These are phyloP conservation scores for Pichia phayaonensis DNA, from an alignment of 805 yeast genomes.

Conservation along the genomic window DNA sequence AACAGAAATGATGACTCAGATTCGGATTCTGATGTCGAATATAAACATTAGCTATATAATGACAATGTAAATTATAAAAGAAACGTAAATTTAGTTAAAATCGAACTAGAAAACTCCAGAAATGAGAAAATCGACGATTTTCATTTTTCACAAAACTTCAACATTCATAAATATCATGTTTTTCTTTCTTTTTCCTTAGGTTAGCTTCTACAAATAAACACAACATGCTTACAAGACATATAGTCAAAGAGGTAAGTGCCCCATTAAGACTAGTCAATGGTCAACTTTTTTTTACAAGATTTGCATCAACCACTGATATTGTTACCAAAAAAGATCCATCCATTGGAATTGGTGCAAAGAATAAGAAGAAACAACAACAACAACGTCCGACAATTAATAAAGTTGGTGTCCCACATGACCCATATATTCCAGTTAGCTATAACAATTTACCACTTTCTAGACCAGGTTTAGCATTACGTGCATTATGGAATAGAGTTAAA, in stretches of 20 bases:
- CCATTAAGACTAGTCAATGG: neutral
- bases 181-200: neutral
- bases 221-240: constrained; percentile 2
- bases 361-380: constrained; percentile 13
- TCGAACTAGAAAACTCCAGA: neutral
- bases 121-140: neutral
- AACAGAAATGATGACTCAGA: neutral
- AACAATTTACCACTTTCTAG: constrained; percentile 12
- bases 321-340: constrained; percentile 8
- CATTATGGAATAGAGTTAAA: constrained; percentile 55
- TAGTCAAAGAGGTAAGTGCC: neutral
- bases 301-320: constrained; percentile 7
- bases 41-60: neutral
- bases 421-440: constrained; percentile 45
- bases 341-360: constrained; percentile 8
- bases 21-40: neutral
- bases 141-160: neutral
- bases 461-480: constrained; percentile 38
- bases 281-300: neutral
- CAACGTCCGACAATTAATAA: constrained; percentile 27
- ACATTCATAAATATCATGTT: neutral
- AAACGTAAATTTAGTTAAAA: neutral
- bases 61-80: neutral
- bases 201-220: neutral
- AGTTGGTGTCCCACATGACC: constrained; percentile 30